A percentile compares a stretch with the other conserved stretches of the same genome.
These are phyloP conservation scores for Penicillium dipodomyicola DNA, from an alignment of 495 filamentous ascomycete genomes.

Conservation along the genomic window DNA sequence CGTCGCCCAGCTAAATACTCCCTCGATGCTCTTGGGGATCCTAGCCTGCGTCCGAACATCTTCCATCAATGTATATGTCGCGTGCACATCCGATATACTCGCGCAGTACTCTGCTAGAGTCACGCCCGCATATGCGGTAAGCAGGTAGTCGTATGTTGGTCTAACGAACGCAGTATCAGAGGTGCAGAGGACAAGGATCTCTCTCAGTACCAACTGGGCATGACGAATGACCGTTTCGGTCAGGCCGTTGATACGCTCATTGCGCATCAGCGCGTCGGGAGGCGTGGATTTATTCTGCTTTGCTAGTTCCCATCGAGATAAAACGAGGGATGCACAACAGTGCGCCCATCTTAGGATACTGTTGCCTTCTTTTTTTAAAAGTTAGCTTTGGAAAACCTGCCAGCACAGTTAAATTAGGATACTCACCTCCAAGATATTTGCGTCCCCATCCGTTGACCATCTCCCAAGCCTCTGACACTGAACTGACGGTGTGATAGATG, in stretches of 20 bases:
- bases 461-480: conserved; percentile 3
- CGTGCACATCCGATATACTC: conserved; percentile 7
- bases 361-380: neutral
- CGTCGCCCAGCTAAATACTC: conserved; percentile 10
- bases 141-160: conserved; percentile 11
- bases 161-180: conserved; percentile 5
- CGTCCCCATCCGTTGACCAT: conserved; percentile 5
- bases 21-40: conserved; percentile 10
- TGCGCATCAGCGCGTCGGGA: neutral
- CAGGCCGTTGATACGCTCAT: neutral
- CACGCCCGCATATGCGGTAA: conserved; percentile 11
- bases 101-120: conserved; percentile 10
- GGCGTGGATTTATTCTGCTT: conserved; percentile 3
- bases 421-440: conserved; percentile 2
- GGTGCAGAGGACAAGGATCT: conserved; percentile 2
- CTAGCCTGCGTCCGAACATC: conserved; percentile 11
- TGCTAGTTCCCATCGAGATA: conserved; percentile 14
- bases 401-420: neutral
- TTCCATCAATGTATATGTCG: conserved; percentile 14
- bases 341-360: conserved; percentile 2
- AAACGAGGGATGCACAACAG: conserved; percentile 6
- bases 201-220: conserved; percentile 6
- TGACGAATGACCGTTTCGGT: conserved; percentile 7
- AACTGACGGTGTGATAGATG: conserved; percentile 1
- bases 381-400: neutral